Evolutionary conservation across 1,139 yeast genomes (phyloP).

Genomic region (Suhomyces bribrorum): DNA sequence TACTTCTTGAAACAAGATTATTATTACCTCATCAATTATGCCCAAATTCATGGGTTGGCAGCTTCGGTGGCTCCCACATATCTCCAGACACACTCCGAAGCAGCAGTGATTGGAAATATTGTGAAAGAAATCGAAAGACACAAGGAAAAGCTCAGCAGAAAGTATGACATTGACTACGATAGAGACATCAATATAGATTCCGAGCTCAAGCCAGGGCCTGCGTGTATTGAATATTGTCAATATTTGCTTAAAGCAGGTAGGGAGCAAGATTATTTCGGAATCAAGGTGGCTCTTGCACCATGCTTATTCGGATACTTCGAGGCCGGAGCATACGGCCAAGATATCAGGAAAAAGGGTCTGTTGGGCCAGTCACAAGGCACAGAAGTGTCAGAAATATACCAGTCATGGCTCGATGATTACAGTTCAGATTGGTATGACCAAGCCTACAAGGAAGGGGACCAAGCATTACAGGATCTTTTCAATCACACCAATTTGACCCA

Average conservation of each 20-base stretch:
- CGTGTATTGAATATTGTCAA: conserved; percentile 60
- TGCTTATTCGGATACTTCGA: conserved; percentile 74
- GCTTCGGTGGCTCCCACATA: conserved; percentile 62
- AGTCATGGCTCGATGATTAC: conserved; percentile 65
- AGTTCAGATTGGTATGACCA: conserved; percentile 53
- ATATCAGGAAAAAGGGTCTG: conserved; percentile 14
- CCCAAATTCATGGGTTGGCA: conserved; percentile 66
- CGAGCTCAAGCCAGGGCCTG: conserved; percentile 52
- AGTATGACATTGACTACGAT: conserved; percentile 49
- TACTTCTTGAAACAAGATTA: conserved; percentile 73
- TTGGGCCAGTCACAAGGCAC: conserved; percentile 4
- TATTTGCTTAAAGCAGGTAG: conserved; percentile 57
- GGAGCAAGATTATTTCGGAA: conserved; percentile 59
- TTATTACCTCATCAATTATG: conserved; percentile 67
- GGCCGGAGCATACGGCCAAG: conserved; percentile 39
- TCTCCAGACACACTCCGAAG: conserved; percentile 52
- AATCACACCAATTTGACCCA: conserved; percentile 30
- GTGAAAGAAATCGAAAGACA: conserved; percentile 61
- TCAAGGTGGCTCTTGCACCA: conserved; percentile 71
- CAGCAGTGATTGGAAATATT: conserved; percentile 53
- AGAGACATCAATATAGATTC: conserved; percentile 41
- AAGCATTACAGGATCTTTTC: conserved; percentile 47
- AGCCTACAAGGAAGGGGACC: conserved; percentile 53
- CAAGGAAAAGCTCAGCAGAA: conserved; percentile 46
- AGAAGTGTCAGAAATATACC: conserved; percentile 37